Evolutionary conservation across 2,329 filamentous ascomycete species (phyloP), one percentile per base, ranked within the genome.

Genomic region (Cadophora sp.): DNA sequence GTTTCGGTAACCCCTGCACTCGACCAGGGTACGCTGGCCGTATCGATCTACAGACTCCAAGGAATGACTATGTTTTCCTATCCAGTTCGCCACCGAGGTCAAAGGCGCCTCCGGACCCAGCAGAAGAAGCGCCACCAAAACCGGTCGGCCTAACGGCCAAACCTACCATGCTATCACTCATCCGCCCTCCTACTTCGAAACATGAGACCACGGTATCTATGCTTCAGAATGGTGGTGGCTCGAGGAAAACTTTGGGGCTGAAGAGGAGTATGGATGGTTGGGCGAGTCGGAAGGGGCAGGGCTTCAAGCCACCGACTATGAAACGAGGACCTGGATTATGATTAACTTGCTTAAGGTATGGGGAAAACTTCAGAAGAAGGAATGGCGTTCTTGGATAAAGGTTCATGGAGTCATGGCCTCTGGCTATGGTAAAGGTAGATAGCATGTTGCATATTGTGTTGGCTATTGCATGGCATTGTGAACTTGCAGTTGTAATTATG

Each of bases 201-300:
- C 73, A 76, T 66, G 69, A 68, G 4, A 77, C 75, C 0, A 77
- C 69, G 31, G 70, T 75, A n/a, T 51, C 68, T 19, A 70, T 70
- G n/a, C 37, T 71, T 19, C 70, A 73, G 24, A 62, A 68, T 53
- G 37, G 66, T 0, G 60, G 37, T 51, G 40, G 67, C 40, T 78
- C 76, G 60, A 80, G 80, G 70, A 83, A 78, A 73, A 86, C 84
- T n/a, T 70, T 86, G 65, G 85, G 85, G 1, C 79, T 84, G 68
- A 79, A 82, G 69, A 69, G 76, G 64, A 83, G 80, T 63, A 81
- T 87, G 79, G 80, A 84, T 69, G 82, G 83, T 1, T 86, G 85
- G 85, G 68, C 67, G 34, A 75, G 73, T 66, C 69, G 72, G 51
- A 73, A 73, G 46, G 70, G 69, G 22, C 68, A 73, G 46, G 65